A percentile compares a stretch with the other conserved stretches of the same genome.
These are phyloP conservation scores for Salix suchowensis DNA, from an alignment of 345 rosid genomes.

Conservation along the genomic window DNA sequence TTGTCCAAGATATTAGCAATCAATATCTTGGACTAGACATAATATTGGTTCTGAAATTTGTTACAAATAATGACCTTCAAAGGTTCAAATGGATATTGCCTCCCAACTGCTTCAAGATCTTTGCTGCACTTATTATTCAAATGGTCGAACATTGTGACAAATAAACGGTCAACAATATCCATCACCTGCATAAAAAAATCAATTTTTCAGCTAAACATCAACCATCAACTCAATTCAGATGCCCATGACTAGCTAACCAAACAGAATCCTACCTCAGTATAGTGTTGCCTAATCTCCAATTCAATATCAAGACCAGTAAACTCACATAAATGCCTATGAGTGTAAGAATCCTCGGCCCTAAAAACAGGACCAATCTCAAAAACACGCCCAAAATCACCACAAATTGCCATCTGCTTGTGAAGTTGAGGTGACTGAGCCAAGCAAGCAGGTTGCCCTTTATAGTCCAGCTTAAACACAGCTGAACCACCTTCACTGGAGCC, in stretches of 20 bases:
- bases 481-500: conserved; percentile 97
- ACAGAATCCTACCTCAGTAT: conserved; percentile 54
- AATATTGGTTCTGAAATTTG: background rate
- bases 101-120: conserved; percentile 70
- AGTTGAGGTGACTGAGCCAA: conserved; percentile 95
- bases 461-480: conserved; percentile 83
- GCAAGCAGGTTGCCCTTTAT: conserved; percentile 88
- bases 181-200: conserved; percentile 46
- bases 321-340: conserved; percentile 88
- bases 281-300: conserved; percentile 74
- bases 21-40: background rate
- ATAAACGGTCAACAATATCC: conserved; percentile 71
- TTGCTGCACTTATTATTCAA: conserved; percentile 59
- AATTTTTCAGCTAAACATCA: conserved; percentile 5
- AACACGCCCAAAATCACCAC: conserved; percentile 71
- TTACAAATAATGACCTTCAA: conserved; percentile 50
- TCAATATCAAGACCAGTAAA: conserved; percentile 87
- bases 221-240: background rate
- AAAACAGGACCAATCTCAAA: conserved; percentile 86
- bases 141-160: conserved; percentile 60
- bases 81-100: conserved; percentile 77
- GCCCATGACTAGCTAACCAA: background rate
- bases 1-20: background rate
- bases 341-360: conserved; percentile 87
- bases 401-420: conserved; percentile 86